Evolutionary conservation across 225 moss, liverwort and hornwort species (phyloP).

Genomic region (Bryoerythrophyllum caledonicum): DNA sequence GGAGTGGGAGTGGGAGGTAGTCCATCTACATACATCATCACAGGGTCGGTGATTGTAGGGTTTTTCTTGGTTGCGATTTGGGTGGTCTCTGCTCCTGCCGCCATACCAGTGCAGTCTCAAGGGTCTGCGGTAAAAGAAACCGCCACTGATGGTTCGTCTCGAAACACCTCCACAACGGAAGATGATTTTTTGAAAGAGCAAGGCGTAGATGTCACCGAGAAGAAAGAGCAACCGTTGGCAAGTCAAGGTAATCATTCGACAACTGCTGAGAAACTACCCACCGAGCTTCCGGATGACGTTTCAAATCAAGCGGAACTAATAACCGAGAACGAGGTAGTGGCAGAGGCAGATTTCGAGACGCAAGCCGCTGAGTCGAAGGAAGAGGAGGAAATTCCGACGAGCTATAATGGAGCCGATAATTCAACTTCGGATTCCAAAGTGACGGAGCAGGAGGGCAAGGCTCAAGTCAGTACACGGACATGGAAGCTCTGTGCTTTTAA

Average conservation of each 20-base stretch:
- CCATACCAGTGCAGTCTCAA: conserved; percentile 13
- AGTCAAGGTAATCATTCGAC: not conserved
- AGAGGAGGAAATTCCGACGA: conserved; percentile 33
- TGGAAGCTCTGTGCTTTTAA: conserved; percentile 53
- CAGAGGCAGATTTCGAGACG: conserved; percentile 43
- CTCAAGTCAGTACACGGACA: not conserved
- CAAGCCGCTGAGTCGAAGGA: conserved; percentile 70
- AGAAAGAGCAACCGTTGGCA: conserved; percentile 8
- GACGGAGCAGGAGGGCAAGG: conserved; percentile 7
- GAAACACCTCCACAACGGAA: not conserved
- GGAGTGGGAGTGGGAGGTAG: conserved; percentile 45
- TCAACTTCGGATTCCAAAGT: not conserved
- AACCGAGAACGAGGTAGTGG: conserved; percentile 46
- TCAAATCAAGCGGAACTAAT: conserved; percentile 50
- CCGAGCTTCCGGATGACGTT: conserved; percentile 19
- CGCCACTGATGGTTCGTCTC: not conserved
- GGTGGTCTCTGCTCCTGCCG: conserved; percentile 50
- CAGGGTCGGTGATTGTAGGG: conserved; percentile 39
- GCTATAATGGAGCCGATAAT: not conserved
- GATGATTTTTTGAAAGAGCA: conserved; percentile 19
- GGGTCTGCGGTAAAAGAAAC: not conserved
- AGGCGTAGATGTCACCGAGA: not conserved
- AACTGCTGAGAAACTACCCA: not conserved
- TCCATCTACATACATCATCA: conserved; percentile 38
- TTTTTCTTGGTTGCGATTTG: conserved; percentile 58